These are phyloP conservation scores for Ampelocalamus luodianensis DNA, from an alignment of 176 grass and related monocot genomes.

Conservation along the genomic window DNA sequence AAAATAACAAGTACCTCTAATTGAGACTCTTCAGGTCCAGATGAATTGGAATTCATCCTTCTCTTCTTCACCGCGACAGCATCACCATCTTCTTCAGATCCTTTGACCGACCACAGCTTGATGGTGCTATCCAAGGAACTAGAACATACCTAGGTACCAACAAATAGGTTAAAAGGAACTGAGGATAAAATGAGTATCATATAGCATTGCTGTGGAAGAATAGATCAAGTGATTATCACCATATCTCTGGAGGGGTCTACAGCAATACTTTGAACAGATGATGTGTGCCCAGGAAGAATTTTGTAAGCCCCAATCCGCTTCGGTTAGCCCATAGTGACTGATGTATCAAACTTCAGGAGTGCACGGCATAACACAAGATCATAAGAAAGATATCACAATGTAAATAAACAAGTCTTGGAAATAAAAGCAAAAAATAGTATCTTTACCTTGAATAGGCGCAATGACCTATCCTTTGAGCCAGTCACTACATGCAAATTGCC, in stretches of 20 bases:
- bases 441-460: no score
- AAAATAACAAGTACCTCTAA: no score
- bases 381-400: background rate
- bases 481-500: constrained; percentile 69
- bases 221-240: constrained; percentile 52
- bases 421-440: no score
- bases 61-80: no score
- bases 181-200: background rate
- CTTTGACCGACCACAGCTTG: no score
- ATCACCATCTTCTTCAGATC: no score
- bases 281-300: constrained; percentile 53
- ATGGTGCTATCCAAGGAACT: no score
- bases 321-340: constrained; percentile 51
- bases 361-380: constrained; percentile 35
- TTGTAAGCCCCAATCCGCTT: constrained; percentile 71
- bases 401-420: background rate
- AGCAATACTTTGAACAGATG: constrained; percentile 53
- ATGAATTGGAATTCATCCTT: no score
- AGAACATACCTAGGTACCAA: no score
- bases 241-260: constrained; percentile 67
- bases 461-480: constrained; percentile 72
- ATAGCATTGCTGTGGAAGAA: background rate
- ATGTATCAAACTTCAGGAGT: constrained; percentile 59
- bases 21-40: no score
- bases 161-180: background rate